Percentiles rank a stretch among this genome's conserved stretches.
These are phyloP conservation scores for Talaromyces sp. DNA, from an alignment of 2,329 filamentous ascomycete genomes.

Conservation along the genomic window DNA sequence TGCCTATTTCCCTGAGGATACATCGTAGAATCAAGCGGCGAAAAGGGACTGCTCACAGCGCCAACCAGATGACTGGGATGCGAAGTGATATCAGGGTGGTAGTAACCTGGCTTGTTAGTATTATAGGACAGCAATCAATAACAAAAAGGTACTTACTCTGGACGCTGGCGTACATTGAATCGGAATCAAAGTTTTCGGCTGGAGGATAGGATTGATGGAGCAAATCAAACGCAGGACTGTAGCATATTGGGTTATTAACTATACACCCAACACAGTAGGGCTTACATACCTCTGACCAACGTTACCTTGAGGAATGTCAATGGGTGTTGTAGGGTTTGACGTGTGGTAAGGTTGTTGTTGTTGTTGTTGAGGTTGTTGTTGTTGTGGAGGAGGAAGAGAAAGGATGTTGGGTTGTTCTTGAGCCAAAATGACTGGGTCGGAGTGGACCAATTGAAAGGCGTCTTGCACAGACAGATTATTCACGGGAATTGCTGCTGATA, in stretches of 20 bases:
- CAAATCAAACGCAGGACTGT: neutral
- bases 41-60: constrained; percentile 23
- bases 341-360: neutral
- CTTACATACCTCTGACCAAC: constrained; percentile 5
- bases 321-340: neutral
- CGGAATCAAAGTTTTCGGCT: constrained; percentile 1
- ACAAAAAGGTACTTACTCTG: constrained; percentile 4
- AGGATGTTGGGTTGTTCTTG: neutral
- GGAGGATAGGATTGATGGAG: constrained; percentile 2
- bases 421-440: neutral
- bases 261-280: neutral
- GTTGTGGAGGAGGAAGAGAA: neutral
- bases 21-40: constrained; percentile 22
- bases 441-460: neutral
- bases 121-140: neutral
- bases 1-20: constrained; percentile 17
- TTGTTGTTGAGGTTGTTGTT: neutral
- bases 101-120: constrained; percentile 1
- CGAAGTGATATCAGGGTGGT: constrained; percentile 7
- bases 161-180: constrained; percentile 14
- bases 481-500: neutral
- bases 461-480: neutral
- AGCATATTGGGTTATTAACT: neutral
- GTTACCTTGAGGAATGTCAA: constrained; percentile 1
- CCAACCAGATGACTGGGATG: constrained; percentile 21